Percentiles rank a stretch among this genome's conserved stretches.
Evolutionary conservation across 2,329 filamentous ascomycete species (phyloP).

Genomic region (Clarireedia monteithiana): DNA sequence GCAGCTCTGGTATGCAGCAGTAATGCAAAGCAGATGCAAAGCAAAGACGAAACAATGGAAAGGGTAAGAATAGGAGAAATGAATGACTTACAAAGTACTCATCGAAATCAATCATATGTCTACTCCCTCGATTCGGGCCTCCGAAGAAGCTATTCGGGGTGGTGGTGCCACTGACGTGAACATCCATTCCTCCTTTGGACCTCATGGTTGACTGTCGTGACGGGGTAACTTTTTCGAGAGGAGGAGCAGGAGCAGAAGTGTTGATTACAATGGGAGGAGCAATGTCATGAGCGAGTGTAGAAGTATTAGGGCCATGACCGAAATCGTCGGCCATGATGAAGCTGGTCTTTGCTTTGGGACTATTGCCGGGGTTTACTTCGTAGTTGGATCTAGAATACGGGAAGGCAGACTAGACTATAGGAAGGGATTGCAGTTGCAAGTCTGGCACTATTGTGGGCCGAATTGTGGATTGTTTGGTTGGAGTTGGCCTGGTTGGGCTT

Average conservation of each 20-base stretch:
- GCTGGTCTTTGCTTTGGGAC: background rate
- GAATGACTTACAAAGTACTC: slow-evolving; percentile 24
- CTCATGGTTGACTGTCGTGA: slow-evolving; percentile 6
- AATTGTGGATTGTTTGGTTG: too few species aligned
- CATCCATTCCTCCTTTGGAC: slow-evolving; percentile 1
- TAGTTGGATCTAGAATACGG: too few species aligned
- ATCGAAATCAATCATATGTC: slow-evolving; percentile 13
- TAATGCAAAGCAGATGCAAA: too few species aligned
- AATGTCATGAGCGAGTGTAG: slow-evolving; percentile 2
- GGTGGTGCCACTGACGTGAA: background rate
- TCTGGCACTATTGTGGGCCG: too few species aligned
- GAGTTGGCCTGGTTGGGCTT: too few species aligned
- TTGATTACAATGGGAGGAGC: background rate
- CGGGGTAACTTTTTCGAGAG: background rate
- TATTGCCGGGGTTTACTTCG: too few species aligned
- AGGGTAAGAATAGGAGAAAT: background rate
- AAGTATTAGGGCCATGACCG: background rate
- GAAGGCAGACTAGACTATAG: too few species aligned
- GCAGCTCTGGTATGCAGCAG: too few species aligned
- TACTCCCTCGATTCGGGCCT: background rate
- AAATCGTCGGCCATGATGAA: background rate
- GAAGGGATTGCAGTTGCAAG: too few species aligned
- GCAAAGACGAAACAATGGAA: background rate
- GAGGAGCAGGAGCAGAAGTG: background rate
- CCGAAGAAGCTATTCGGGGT: slow-evolving; percentile 7